phyloP scores from a whole-genome alignment of 768 basidiomycete genomes.

The Kockovaella imperatae region DNA sequence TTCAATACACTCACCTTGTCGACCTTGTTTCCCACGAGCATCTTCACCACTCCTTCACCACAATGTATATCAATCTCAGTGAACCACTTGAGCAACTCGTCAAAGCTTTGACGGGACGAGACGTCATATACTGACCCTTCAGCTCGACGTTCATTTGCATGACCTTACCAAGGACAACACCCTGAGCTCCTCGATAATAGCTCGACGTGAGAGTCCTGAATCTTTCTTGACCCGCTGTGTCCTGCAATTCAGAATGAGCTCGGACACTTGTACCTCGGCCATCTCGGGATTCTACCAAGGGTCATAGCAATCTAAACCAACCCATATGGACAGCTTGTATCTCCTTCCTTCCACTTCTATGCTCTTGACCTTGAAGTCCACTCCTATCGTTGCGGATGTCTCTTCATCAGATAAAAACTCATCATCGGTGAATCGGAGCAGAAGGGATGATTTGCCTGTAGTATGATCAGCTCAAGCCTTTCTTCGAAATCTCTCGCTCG shows the following conservation, averaged over 20 bases:
- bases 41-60: constrained; percentile 74
- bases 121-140: constrained; percentile 77
- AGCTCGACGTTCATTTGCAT: background rate
- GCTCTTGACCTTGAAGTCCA: constrained; percentile 47
- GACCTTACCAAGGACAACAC: constrained; percentile 48
- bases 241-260: constrained; percentile 48
- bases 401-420: constrained; percentile 76
- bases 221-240: constrained; percentile 93
- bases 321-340: constrained; percentile 90
- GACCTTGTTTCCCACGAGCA: constrained; percentile 82
- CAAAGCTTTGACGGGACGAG: constrained; percentile 82
- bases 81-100: constrained; percentile 84
- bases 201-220: constrained; percentile 91
- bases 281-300: background rate
- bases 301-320: constrained; percentile 39
- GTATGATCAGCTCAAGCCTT: background rate
- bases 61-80: constrained; percentile 91
- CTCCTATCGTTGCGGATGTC: constrained; percentile 45
- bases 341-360: constrained; percentile 40
- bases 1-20: constrained; percentile 59
- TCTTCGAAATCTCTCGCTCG: background rate
- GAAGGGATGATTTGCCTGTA: constrained; percentile 53
- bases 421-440: constrained; percentile 93
- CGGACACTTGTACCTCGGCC: background rate
- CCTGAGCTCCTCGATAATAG: constrained; percentile 68